phyloP scores from a whole-genome alignment of 805 yeast species.

The Cyberlindnera misumaiensis region DNA sequence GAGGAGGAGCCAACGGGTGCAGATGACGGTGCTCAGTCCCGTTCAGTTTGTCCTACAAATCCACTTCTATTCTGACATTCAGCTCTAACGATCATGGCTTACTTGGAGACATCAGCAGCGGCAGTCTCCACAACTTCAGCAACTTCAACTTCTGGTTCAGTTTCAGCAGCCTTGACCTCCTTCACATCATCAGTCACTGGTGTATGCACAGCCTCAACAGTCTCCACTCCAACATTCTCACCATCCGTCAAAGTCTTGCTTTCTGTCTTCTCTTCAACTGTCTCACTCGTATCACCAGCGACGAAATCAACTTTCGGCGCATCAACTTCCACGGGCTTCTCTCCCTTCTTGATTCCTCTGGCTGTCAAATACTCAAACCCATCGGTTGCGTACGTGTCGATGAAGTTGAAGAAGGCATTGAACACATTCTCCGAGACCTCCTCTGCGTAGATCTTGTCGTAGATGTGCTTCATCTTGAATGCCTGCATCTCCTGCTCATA shows the following conservation, averaged over 20 bases:
- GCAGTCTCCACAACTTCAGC: not conserved
- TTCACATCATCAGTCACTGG: not conserved
- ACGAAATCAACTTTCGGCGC: constrained; percentile 4
- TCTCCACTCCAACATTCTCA: not conserved
- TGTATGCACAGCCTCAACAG: too few species aligned
- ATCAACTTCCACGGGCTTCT: constrained; percentile 5
- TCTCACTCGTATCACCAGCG: constrained; percentile 4
- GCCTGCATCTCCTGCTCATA: constrained; percentile 68
- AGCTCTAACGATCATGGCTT: too few species aligned
- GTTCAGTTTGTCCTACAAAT: too few species aligned
- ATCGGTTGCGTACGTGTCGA: constrained; percentile 72
- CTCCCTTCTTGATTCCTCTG: constrained; percentile 29
- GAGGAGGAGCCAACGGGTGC: too few species aligned
- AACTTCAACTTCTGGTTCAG: not conserved
- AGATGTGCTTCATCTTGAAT: constrained; percentile 82
- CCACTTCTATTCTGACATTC: too few species aligned
- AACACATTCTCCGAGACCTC: constrained; percentile 84
- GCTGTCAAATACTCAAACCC: constrained; percentile 38
- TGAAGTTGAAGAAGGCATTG: constrained; percentile 84
- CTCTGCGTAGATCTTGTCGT: constrained; percentile 87
- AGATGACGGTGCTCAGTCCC: too few species aligned
- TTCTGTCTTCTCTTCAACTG: not conserved
- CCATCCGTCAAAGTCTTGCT: not conserved
- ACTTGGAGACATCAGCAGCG: not conserved
- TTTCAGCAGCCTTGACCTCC: not conserved